Base-by-base conservation (phyloP, 2,329 filamentous ascomycete species). In the Penicillium verrucosum region DNA sequence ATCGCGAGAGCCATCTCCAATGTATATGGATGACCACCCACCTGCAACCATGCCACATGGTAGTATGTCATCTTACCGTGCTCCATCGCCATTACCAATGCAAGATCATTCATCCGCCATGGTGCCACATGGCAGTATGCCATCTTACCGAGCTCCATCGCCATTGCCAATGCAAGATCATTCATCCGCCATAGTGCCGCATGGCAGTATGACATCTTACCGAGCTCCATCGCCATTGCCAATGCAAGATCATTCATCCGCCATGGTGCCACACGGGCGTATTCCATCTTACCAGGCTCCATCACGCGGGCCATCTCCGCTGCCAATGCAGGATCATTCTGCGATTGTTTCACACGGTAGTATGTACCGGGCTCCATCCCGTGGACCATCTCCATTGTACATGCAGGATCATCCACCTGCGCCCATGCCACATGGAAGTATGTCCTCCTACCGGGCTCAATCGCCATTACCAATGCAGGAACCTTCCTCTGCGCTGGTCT, bases 21-120 rank as follows among this genome's bases (percentile, higher is more conserved):
- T 65, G 53, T 69, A 55, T 67, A 75, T 77, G 9, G 69, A 79
- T 36, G 76, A 56, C 9, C 48, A 29, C 12, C 27, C 41, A 32
- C 29, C 48, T 5, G 36, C 48, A 4, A 30, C 29, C 1, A 29
- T 52, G 29, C 48, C 29, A 23, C 36, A 56, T 36, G 48, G 47
- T 14, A 51, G 41, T 45, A 45, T 40, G 14, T 36, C 54, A 29
- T 44, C 54, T 1, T 56, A 56, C 29, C 41, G 55, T 16, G 42
- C 36, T 18, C 25, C 45, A 21, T 54, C 52, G 1, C 52, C 52
- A 16, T 21, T 54, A 30, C 36, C n/a, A n/a, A 42, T 36, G 29
- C 41, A 29, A 12, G 51, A 47, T n/a, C 7, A 40, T n/a, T 32
- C 51, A n/a, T 46, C 47, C 4, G 34, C 47, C 3, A 29, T 21